Conservation (phyloP, 2,329 filamentous ascomycete species). For the Colletotrichum tamarilloi region DNA sequence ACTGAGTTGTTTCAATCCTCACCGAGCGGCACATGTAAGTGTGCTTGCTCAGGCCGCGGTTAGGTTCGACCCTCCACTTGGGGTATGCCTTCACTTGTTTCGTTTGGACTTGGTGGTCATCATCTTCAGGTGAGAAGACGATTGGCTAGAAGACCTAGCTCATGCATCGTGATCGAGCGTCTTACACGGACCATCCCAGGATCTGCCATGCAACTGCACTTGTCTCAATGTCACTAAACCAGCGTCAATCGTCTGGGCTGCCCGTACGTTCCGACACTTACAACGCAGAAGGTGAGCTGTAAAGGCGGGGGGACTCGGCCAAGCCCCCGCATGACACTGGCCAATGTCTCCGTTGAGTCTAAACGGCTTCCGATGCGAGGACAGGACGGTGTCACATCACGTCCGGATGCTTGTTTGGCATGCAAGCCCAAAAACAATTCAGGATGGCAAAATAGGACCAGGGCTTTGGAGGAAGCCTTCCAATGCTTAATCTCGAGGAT, state of each 20-base stretch:
- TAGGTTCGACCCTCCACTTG: constrained; percentile 20
- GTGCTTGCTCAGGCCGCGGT: constrained; percentile 22
- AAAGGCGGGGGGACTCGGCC: constrained; percentile 16
- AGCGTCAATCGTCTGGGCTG: background rate
- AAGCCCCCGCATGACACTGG: constrained; percentile 21
- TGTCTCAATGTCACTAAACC: background rate
- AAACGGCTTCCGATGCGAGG: constrained; percentile 21
- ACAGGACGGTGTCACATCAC: background rate
- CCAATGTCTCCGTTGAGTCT: background rate
- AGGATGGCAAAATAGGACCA: background rate
- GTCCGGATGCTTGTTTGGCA: background rate
- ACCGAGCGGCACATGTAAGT: constrained; percentile 34
- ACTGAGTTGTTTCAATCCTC: constrained; percentile 24
- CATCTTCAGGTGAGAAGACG: background rate
- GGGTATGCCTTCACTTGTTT: constrained; percentile 23
- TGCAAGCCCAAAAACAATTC: background rate
- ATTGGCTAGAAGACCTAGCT: constrained; percentile 14
- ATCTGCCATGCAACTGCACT: constrained; percentile 7
- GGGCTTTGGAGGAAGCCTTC: background rate
- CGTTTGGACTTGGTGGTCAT: constrained; percentile 17
- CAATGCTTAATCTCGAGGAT: background rate
- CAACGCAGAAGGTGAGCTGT: constrained; percentile 4
- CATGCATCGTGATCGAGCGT: constrained; percentile 21
- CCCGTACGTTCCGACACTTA: constrained; percentile 1
- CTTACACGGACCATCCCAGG: constrained; percentile 10